Percentiles rank a stretch among this genome's conserved stretches.
Evolutionary conservation across 495 filamentous ascomycete species (phyloP).

Genomic region (Aspergillus homomorphus): DNA sequence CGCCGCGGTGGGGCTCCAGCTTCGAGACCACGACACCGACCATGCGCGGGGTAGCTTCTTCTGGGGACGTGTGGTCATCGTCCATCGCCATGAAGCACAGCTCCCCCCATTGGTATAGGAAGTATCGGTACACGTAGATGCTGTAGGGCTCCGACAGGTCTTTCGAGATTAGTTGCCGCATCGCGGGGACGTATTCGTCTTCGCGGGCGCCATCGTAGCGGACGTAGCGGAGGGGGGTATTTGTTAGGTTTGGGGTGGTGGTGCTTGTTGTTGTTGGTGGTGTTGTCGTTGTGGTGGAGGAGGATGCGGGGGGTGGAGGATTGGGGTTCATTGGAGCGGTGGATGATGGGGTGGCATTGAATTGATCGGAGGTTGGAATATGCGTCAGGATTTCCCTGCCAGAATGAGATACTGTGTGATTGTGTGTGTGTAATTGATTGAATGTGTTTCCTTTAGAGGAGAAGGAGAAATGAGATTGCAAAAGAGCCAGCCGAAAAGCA

Average conservation of each 20-base stretch:
- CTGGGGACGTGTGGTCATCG: conserved; percentile 28
- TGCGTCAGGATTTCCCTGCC: no score
- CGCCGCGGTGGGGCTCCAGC: conserved; percentile 79
- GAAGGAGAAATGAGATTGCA: conserved; percentile 15
- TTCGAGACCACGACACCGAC: conserved; percentile 96
- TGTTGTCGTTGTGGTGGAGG: neutral
- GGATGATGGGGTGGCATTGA: neutral
- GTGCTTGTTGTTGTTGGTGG: conserved; percentile 61
- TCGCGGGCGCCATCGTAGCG: conserved; percentile 81
- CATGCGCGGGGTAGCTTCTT: no score
- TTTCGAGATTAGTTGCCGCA: conserved; percentile 90
- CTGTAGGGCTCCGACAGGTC: conserved; percentile 98
- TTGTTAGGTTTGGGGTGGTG: conserved; percentile 17
- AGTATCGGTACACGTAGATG: conserved; percentile 99
- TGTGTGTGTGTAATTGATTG: no score
- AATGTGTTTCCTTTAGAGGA: no score
- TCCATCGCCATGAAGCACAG: conserved; percentile 90
- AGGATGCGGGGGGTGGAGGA: neutral
- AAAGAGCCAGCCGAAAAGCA: no score
- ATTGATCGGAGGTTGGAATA: neutral
- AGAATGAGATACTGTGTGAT: no score
- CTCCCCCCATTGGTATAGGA: conserved; percentile 96
- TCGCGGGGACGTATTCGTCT: conserved; percentile 75
- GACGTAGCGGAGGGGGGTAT: conserved; percentile 61
- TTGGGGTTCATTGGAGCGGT: neutral